Conservation (phyloP, 2,329 filamentous ascomycete species). For the Neofusicoccum sp. region DNA sequence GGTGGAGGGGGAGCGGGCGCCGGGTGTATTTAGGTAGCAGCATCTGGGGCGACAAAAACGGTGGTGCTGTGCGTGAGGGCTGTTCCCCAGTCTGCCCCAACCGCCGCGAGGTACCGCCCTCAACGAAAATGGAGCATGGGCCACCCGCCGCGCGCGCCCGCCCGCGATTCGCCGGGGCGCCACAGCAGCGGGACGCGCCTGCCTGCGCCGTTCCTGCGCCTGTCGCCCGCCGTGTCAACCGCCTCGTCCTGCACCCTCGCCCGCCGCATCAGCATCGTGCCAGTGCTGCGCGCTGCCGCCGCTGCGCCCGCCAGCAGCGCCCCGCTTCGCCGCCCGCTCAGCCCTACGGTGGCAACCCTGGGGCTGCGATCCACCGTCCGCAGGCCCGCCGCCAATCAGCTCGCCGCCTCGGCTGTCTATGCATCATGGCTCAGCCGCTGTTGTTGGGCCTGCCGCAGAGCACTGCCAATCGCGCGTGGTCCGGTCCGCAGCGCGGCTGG, state of each 20-base stretch:
- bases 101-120: conserved; percentile 14
- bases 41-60: conserved; percentile 10
- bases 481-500: not conserved
- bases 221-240: not conserved
- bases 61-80: conserved; percentile 3
- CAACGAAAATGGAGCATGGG: conserved; percentile 18
- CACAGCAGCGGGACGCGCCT: not conserved
- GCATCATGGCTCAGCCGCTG: conserved; percentile 6
- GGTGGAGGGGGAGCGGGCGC: conserved; percentile 30
- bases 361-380: conserved; percentile 11
- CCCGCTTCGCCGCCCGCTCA: not conserved
- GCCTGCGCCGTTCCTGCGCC: not conserved
- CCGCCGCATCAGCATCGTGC: not conserved
- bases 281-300: not conserved
- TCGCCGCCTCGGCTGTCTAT: conserved; percentile 4
- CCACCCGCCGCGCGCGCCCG: not conserved
- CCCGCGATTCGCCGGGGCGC: not conserved
- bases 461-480: not conserved
- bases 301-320: not conserved
- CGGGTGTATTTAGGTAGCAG: conserved; percentile 1
- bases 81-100: conserved; percentile 16
- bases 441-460: conserved; percentile 4
- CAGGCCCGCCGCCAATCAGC: conserved; percentile 11
- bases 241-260: not conserved
- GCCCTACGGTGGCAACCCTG: conserved; percentile 15